These are phyloP conservation scores for Eucalyptus cloeziana DNA, from an alignment of 345 rosid genomes.

Conservation along the genomic window DNA sequence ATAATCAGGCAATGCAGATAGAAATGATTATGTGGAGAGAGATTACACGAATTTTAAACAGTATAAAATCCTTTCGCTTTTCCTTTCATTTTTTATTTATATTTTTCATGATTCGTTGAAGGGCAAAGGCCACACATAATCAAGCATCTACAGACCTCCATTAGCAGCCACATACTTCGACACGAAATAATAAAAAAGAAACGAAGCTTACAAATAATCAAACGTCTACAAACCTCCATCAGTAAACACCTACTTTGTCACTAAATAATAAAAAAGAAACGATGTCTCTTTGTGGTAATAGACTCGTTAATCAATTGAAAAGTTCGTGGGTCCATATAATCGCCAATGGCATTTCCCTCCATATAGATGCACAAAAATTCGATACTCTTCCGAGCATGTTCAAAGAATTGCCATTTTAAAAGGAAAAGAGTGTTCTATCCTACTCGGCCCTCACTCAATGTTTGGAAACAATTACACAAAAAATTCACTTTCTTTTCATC, in stretches of 20 bases:
- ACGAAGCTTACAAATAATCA: not conserved
- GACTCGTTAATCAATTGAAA: not conserved
- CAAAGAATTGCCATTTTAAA: not conserved
- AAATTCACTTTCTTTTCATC: not conserved
- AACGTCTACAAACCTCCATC: not conserved
- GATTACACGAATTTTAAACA: not conserved
- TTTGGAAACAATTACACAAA: not conserved
- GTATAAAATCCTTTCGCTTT: not conserved
- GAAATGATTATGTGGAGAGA: not conserved
- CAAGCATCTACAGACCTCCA: not conserved
- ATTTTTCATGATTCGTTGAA: not conserved
- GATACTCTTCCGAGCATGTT: not conserved
- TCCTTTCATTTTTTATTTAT: not conserved
- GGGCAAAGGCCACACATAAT: not conserved
- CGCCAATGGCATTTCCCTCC: not conserved
- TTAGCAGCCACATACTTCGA: not conserved
- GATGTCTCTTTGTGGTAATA: not conserved
- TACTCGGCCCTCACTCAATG: not conserved
- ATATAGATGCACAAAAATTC: not conserved
- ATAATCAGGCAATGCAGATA: not conserved
- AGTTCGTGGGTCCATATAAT: not conserved
- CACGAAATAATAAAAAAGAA: no score
- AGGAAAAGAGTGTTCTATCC: not conserved
- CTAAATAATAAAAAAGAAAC: no score
- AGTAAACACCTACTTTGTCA: not conserved